Base-by-base conservation (phyloP, 2,329 filamentous ascomycete genomes). In the Zymoseptoria tritici region DNA sequence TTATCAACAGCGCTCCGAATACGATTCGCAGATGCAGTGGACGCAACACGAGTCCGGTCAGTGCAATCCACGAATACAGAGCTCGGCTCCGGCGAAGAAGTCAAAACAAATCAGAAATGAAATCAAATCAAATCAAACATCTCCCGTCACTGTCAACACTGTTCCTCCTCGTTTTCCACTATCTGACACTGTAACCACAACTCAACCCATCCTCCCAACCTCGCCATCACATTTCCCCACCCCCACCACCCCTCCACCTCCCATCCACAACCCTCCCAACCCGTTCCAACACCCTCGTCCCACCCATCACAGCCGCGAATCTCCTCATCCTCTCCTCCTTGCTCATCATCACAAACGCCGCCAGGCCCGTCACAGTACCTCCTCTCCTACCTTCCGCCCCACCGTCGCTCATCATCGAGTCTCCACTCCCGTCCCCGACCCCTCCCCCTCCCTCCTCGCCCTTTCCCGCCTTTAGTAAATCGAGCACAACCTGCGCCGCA, bases 401-500 rank as follows among this genome's bases (percentile, higher is more conserved):
- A 62, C 13, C 59, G 57, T 9, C 26, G 1, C 7, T 51, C 31
- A 50, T 22, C 29, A 19, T 24, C 50, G 46, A 5, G 42, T 29
- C 9, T 6, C 26, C 54, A 54, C 59, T 42, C 13, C 60, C 21
- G 3, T 20, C 19, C 19, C 19, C 26, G 3, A 21, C 20, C 16
- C 51, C 20, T 3, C 21, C 20, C 11, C 51, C n/a, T 1, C 42
- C 54, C 3, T 9, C 21, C 22, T n/a, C 6, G 3, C 9, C 36
- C 42, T 49, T 31, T 29, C 4, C 16, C 53, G 55, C 24, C 64
- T 78, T 79, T 11, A 85, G 59, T n/a, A 72, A 70, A 0, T 74
- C 75, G 36, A 89, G 73, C 1, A 90, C 76, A 9, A 78, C 77
- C 70, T 91, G 88, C 2, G 89, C 88, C 2, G 87, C 88, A 70